phyloP scores from a whole-genome alignment of 768 basidiomycete genomes.

The Podaxis sp. region DNA sequence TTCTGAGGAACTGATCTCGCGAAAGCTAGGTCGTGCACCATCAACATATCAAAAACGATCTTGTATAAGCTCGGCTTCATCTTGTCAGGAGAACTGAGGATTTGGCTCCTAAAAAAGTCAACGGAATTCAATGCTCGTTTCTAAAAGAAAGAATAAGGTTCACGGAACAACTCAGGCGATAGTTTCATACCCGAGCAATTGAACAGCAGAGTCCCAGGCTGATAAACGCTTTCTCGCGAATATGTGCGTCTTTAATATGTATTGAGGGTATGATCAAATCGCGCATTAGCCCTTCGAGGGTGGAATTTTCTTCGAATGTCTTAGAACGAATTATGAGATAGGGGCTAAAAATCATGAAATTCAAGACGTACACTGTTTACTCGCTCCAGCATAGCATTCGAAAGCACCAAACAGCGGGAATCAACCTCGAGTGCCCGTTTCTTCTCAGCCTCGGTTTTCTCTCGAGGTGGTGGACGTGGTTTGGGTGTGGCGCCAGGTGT shows the following conservation, averaged over 20 bases:
- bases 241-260: conserved; percentile 78
- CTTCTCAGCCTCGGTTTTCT: conserved; percentile 61
- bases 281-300: conserved; percentile 74
- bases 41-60: conserved; percentile 85
- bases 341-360: conserved; percentile 20
- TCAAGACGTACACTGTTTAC: conserved; percentile 74
- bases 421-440: conserved; percentile 36
- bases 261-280: conserved; percentile 92
- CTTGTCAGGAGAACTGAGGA: conserved; percentile 72
- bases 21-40: conserved; percentile 86
- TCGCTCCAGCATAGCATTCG: conserved; percentile 86
- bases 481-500: conserved; percentile 25
- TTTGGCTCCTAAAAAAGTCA: conserved; percentile 83
- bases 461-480: conserved; percentile 25
- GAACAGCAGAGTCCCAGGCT: conserved; percentile 84
- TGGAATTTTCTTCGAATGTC: conserved; percentile 77
- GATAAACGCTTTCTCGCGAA: conserved; percentile 80
- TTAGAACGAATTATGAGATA: conserved; percentile 33
- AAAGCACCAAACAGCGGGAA: conserved; percentile 77
- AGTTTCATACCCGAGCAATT: conserved; percentile 62
- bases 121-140: conserved; percentile 68
- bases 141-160: conserved; percentile 24
- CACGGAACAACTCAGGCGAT: not conserved
- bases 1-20: conserved; percentile 42
- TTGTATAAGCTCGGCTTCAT: conserved; percentile 76